Base-by-base conservation (phyloP, 2,329 filamentous ascomycete genomes). In the Arthrobotrys musiformis region DNA sequence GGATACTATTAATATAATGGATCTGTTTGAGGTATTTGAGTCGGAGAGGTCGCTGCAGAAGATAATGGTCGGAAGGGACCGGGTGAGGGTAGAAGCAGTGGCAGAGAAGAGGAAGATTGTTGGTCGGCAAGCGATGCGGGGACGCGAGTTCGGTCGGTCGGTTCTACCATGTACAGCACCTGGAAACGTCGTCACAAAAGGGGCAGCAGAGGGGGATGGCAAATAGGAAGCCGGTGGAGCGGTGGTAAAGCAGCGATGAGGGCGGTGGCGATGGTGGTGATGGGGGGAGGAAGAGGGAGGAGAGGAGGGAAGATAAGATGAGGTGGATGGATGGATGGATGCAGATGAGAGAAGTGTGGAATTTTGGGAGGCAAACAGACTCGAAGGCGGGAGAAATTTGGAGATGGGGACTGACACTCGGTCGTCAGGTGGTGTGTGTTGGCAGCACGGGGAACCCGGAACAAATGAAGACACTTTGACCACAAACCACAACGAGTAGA, bases 341-440 rank as follows among this genome's bases (percentile, higher is more conserved):
- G n/a, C n/a, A n/a, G n/a, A n/a, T n/a, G n/a, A n/a, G n/a, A n/a
- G n/a, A n/a, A n/a, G n/a, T n/a, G n/a, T n/a, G n/a, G n/a, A n/a
- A n/a, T n/a, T n/a, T n/a, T 22, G 37, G 33, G 26, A 42, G 26
- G 42, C 52, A 40, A 52, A 40, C 62, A n/a, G 40, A 42, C 17
- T 17, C 40, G 54, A 46, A 48, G 63, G 35, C 26, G 52, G 69
- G 50, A 37, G 70, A 64, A 69, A 44, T 15, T 69, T 69, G 70
- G 56, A 63, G 70, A 44, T 75, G 50, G 73, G n/a, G n/a, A n/a
- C n/a, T n/a, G n/a, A n/a, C n/a, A n/a, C n/a, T n/a, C n/a, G n/a
- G n/a, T n/a, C n/a, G 61, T 77, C 73, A 77, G 73, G 48, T 77
- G 73, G 48, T 77, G 73, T 77, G 73, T 77, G 73, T 77, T 77